Percentiles rank a stretch among this genome's conserved stretches.
These are phyloP conservation scores for Candida nonsorbophila DNA, from an alignment of 805 yeast species.

Conservation along the genomic window DNA sequence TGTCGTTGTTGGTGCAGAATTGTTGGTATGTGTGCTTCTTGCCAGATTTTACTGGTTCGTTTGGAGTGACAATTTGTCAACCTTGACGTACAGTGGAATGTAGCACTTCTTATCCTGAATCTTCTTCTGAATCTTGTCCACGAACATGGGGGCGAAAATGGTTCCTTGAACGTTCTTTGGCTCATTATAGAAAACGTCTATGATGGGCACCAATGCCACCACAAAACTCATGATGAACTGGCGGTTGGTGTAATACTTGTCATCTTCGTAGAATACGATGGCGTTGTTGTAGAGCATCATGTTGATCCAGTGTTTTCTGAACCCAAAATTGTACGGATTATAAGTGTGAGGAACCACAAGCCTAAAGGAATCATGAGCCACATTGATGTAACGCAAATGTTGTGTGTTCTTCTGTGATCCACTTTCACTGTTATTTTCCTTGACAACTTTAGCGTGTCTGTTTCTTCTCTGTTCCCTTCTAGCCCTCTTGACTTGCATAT, in stretches of 20 bases:
- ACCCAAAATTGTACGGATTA: constrained; percentile 33
- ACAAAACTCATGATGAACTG: constrained; percentile 11
- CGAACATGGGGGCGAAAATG: constrained; percentile 7
- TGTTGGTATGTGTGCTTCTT: too few relatives aligned
- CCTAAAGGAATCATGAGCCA: constrained; percentile 15
- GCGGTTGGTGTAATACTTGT: constrained; percentile 5
- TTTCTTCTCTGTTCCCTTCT: constrained; percentile 14
- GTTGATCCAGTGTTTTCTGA: constrained; percentile 29
- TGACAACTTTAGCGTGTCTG: constrained; percentile 3
- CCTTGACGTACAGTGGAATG: constrained; percentile 12
- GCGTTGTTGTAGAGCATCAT: constrained; percentile 12
- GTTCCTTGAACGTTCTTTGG: constrained; percentile 1
- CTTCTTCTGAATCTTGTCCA: constrained; percentile 8
- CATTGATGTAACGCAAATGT: constrained; percentile 4
- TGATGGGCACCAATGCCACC: constrained; percentile 15
- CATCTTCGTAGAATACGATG: constrained; percentile 2
- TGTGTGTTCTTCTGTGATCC: too few relatives aligned
- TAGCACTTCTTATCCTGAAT: constrained; percentile 11
- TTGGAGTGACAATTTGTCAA: too few relatives aligned
- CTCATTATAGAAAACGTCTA: constrained; percentile 12
- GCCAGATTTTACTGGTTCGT: too few relatives aligned
- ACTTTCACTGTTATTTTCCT: too few relatives aligned
- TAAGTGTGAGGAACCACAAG: constrained; percentile 32
- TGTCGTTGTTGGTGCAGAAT: too few relatives aligned
- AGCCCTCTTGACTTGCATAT: constrained; percentile 33